Evolutionary conservation across 176 grass and related monocot genomes (phyloP), one percentile per base, ranked within the genome.

Genomic region (Poa annua): DNA sequence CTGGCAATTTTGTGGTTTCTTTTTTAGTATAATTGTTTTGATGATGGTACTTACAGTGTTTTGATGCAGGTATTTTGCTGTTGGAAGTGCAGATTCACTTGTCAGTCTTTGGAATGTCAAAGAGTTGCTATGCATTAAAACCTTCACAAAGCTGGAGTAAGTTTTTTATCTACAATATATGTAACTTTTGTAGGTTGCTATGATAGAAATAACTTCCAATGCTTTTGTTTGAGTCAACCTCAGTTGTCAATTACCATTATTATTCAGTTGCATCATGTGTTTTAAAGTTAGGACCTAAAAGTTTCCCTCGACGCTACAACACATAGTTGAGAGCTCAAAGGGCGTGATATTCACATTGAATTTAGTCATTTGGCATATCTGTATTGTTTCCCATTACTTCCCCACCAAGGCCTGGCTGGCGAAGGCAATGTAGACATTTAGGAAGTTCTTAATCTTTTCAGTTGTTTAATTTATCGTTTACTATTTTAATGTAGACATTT

Each of bases 131-230:
- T 99, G 97, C 78, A 75, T 94, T 77, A 88, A 80, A 90, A 99
- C 96, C 85, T 99, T 99, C 88, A 92, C 91, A 65, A 99, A 99
- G 92, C 93, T 99, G 35, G 96, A 98, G 96, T 98, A 93, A 53
- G 86, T 66, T 83, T 83, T 69, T 60, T 48, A 15, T 53, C 20
- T 66, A 51, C 17, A 29, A 5, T 50, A 50, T 24, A 7, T 41
- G 33, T 47, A 11, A 45, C 35, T 11, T 77, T 75, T 57, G 12
- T 54, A 24, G n/a, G 11, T 38, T 65, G 33, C 25, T 54, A 45
- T 74, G 6, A 59, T 78, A 66, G 17, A 29, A 77, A 44, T 62
- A 26, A 0, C 55, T 34, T 51, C 35, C 36, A 7, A 42, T 77
- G 16, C 1, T 52, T 77, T 63, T 80, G 56, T 75, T 50, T 76